phyloP scores from a whole-genome alignment of 2,329 filamentous ascomycete genomes.

The Ascochyta clinopodiicola region DNA sequence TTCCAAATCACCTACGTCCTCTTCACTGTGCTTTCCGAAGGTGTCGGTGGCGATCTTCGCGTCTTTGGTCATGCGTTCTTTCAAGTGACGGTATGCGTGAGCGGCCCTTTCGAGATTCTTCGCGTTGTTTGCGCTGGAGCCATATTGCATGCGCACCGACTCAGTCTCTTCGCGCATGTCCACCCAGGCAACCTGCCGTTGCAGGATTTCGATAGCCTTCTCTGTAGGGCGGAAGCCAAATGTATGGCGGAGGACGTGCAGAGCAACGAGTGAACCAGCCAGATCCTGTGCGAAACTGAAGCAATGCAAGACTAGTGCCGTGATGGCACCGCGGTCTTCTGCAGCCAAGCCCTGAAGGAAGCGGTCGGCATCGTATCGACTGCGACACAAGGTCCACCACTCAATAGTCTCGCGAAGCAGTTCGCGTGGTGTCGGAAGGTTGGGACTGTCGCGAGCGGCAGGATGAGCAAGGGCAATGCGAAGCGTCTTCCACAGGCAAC shows the following conservation, averaged over 20 bases:
- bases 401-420: slow-evolving; percentile 38
- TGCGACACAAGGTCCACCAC: slow-evolving; percentile 38
- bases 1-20: slow-evolving; percentile 32
- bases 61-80: slow-evolving; percentile 23
- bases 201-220: slow-evolving; percentile 29
- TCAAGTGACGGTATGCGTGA: slow-evolving; percentile 29
- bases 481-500: slow-evolving; percentile 43
- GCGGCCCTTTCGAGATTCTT: slow-evolving; percentile 17
- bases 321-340: slow-evolving; percentile 31
- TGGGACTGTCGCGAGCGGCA: slow-evolving; percentile 21
- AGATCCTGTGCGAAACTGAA: slow-evolving; percentile 45
- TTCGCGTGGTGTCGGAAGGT: slow-evolving; percentile 40
- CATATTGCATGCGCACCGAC: slow-evolving; percentile 22
- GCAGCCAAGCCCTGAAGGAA: slow-evolving; percentile 37
- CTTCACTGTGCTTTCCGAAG: slow-evolving; percentile 21
- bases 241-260: slow-evolving; percentile 36
- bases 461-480: slow-evolving; percentile 36
- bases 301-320: slow-evolving; percentile 41
- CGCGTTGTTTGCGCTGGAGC: slow-evolving; percentile 18
- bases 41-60: slow-evolving; percentile 25
- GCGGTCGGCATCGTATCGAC: slow-evolving; percentile 33
- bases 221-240: slow-evolving; percentile 38
- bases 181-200: slow-evolving; percentile 39
- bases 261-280: slow-evolving; percentile 43
- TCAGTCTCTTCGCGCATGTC: slow-evolving; percentile 22